Base-by-base conservation (phyloP, 1,284 basidiomycete genomes). In the Apiotrichum laibachii region DNA sequence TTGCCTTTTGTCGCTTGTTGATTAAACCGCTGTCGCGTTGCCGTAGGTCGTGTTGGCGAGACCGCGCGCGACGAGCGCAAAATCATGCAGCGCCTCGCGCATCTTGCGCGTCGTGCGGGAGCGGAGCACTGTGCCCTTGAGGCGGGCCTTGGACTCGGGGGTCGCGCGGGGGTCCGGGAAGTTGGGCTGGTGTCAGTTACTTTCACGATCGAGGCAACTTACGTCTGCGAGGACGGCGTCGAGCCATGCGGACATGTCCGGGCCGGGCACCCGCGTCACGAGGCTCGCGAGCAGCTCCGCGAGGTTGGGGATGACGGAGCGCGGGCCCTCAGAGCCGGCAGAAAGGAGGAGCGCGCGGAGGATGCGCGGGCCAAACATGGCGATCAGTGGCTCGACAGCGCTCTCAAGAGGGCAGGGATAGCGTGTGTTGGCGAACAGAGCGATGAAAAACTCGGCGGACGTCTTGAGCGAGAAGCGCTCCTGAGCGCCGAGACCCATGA, bases 401-500 rank as follows among this genome's bases (percentile, higher is more conserved):
- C 66, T 63, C 52, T 76, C 75, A 15, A 79, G 68, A 1, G 76
- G 70, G 1, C 72, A 72, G 2, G 76, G 76, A 49, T 67, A 73
- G n/a, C 75, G 70, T 2, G 77, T 78, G n/a, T 67, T 71, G 26
- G 73, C 66, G n/a, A 79, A 66, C 18, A 79, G 58, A 0, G 77
- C 69, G 43, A 77, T 68, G 66, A 93, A 77, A 75, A 93, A 94
- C 47, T 84, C 87, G 64, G 87, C 88, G 1, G 89, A 88, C 1
- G 88, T 83, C 9, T 89, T 88, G 8, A 94, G 80, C 0, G 90
- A 91, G 75, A 93, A 94, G 43, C 91, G 84, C 69, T 94, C 91
- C 75, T 91, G 90, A 10, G 92, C 76, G 0, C 85, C 80, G 13
- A 94, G 78, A 4, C 88, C 85, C 46, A 82, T 81, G 50, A 88